phyloP scores from a whole-genome alignment of 768 basidiomycete genomes.

The Naganishia vishniacii region DNA sequence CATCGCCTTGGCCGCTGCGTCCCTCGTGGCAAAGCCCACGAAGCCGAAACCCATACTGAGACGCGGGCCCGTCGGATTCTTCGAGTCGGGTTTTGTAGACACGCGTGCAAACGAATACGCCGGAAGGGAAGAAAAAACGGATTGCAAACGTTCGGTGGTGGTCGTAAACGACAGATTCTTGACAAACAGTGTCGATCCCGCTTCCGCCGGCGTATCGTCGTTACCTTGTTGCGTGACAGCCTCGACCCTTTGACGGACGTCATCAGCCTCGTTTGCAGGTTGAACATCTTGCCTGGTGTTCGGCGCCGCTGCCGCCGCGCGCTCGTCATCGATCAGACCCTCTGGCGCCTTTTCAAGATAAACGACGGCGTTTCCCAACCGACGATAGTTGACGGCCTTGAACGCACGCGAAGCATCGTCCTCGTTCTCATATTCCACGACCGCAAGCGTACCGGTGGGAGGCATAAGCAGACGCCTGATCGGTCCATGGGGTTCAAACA shows the following conservation, averaged over 20 bases:
- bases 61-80: conserved; percentile 56
- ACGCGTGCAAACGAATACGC: conserved; percentile 80
- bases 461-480: conserved; percentile 72
- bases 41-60: conserved; percentile 97
- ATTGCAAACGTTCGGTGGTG: conserved; percentile 63
- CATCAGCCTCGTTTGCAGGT: conserved; percentile 52
- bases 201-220: conserved; percentile 46
- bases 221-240: conserved; percentile 30
- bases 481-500: conserved; percentile 72
- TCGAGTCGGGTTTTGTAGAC: conserved; percentile 84
- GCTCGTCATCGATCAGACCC: conserved; percentile 55
- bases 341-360: conserved; percentile 89
- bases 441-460: conserved; percentile 85
- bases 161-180: conserved; percentile 96
- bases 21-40: conserved; percentile 73
- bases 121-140: conserved; percentile 67
- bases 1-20: conserved; percentile 67
- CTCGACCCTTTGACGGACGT: conserved; percentile 48
- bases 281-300: neutral
- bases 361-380: conserved; percentile 79
- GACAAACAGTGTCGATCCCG: conserved; percentile 79
- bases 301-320: neutral
- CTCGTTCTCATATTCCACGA: conserved; percentile 74
- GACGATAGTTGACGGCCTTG: conserved; percentile 73
- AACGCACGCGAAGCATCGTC: conserved; percentile 71